Evolutionary conservation across 1,284 basidiomycete species (phyloP), one percentile per base, ranked within the genome.

Genomic region (Omphalotus olearius): DNA sequence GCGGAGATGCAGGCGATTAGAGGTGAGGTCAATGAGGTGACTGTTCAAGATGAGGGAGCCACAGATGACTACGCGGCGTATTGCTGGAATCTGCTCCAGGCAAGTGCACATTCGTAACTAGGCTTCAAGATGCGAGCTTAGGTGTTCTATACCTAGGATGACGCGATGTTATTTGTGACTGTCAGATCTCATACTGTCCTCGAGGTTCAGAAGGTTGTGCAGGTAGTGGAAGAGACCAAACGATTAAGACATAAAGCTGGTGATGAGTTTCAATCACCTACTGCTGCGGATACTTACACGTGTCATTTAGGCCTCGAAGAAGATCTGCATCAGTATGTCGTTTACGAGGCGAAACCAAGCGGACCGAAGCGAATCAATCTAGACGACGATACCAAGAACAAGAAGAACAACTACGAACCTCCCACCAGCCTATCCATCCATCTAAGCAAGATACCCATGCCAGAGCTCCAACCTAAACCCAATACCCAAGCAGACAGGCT

Each of bases 381-480:
- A 17, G 75, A 84, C 52, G 78, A 83, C 59, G 69, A 76, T 50
- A 60, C 33, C n/a, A 54, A 62, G 16, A 64, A 62, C 51, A 69
- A 71, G 51, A 60, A 57, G 53, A 77, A 75, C 64, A 68, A 58
- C 55, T 89, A 90, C 61, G 68, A 69, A 9, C 85, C 88, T 2
- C 88, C 87, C 0, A 73, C 73, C 38, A 82, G 75, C 56, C 72
- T 91, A 1, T 76, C 74, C 0, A 74, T 91, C 4, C 87, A 91
- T 65, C 68, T 92, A 13, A 88, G 85, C 71, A 91, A 91, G 72
- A 89, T 91, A 45, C 74, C 82, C 23, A 88, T 92, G 77, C 88
- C 88, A 0, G 89, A 91, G 62, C 74, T 91, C 6, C 76, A 78
- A 55, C 88, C 88, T 1, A 76, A 75, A 59, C 36, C 47, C 23